Base-by-base conservation (phyloP, 2,329 filamentous ascomycete species). In the Didymella sp. region DNA sequence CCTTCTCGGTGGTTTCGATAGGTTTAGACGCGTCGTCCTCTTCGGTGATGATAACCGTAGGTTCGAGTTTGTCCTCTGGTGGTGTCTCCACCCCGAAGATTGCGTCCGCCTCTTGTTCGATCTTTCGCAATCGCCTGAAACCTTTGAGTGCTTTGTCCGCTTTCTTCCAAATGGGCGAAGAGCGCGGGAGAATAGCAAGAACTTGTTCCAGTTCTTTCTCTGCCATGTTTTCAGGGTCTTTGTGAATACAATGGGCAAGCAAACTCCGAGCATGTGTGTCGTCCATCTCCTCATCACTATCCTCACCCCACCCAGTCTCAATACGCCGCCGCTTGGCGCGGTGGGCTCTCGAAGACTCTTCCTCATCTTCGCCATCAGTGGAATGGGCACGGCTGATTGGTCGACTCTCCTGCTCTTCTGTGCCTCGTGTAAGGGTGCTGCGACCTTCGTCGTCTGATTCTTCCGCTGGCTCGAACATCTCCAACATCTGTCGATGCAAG, bases 61-160 rank as follows among this genome's bases (percentile, higher is more conserved):
- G 69, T 37, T 72, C 70, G 49, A 71, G 71, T 66, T 75, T 75
- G 54, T 81, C 81, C 56, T 82, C 79, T 4, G 78, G 72, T 11
- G 73, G 66, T 57, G 81, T 81, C 47, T 79, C 76, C 28, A 78
- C 66, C 24, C 80, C 78, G 62, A 76, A 76, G 5, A 94, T 81
- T 66, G 92, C 90, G 66, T 94, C 90, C 56, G 93, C 90, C 72
- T 91, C 92, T 79, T 92, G 94, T 67, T 89, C 89, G 45, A 91
- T 87, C 75, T 96, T 95, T 47, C 90, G 85, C 43, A 88, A 84
- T 51, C 85, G 84, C 56, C 90, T 85, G 55, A 73, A 74, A 12
- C 74, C 73, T 59, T 75, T 76, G 51, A 76, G 69, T 19, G 90
- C 84, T 33, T 88, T 87, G 41, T 87, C 79, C 35, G 89, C 85